phyloP scores from a whole-genome alignment of 495 filamentous ascomycete genomes.

The Cudoniella acicularis region DNA sequence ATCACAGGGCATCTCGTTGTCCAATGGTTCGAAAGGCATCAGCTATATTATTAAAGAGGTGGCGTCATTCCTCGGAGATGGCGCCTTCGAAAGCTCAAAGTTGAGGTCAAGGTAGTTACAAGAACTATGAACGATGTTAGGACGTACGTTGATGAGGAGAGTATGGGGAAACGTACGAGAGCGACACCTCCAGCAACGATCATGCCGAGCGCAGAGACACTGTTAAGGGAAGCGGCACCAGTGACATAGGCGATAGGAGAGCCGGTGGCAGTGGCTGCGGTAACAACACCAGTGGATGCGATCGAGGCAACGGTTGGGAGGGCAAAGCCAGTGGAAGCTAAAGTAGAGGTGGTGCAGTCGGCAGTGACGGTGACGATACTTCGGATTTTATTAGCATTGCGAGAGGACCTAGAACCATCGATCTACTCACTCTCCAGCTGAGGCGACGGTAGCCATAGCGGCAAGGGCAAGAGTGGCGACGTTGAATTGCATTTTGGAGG shows the following conservation, averaged over 20 bases:
- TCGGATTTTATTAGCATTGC: conserved; percentile 11
- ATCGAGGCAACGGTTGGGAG: conserved; percentile 11
- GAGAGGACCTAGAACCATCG: background rate
- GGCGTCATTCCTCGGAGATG: conserved; percentile 9
- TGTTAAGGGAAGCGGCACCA: conserved; percentile 25
- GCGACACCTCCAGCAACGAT: conserved; percentile 26
- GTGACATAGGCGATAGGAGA: conserved; percentile 22
- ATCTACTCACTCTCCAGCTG: conserved; percentile 18
- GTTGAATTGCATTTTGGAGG: conserved; percentile 30
- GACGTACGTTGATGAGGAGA: background rate
- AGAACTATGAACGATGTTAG: conserved; percentile 18
- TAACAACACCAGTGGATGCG: conserved; percentile 21
- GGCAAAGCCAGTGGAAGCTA: conserved; percentile 9
- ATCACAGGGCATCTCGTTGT: conserved; percentile 18
- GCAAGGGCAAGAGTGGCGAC: conserved; percentile 16
- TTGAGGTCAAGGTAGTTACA: conserved; percentile 15
- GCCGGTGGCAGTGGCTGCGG: conserved; percentile 15
- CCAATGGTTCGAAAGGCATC: conserved; percentile 22
- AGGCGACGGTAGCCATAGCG: conserved; percentile 22
- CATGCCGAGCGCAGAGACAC: conserved; percentile 22
- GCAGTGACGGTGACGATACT: conserved; percentile 23
- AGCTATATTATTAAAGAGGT: conserved; percentile 10
- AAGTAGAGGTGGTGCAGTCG: background rate
- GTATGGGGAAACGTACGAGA: conserved; percentile 17
- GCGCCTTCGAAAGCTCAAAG: conserved; percentile 17